Evolutionary conservation across 768 basidiomycete species (phyloP).

Genomic region (Tricholoma saponaceum): DNA sequence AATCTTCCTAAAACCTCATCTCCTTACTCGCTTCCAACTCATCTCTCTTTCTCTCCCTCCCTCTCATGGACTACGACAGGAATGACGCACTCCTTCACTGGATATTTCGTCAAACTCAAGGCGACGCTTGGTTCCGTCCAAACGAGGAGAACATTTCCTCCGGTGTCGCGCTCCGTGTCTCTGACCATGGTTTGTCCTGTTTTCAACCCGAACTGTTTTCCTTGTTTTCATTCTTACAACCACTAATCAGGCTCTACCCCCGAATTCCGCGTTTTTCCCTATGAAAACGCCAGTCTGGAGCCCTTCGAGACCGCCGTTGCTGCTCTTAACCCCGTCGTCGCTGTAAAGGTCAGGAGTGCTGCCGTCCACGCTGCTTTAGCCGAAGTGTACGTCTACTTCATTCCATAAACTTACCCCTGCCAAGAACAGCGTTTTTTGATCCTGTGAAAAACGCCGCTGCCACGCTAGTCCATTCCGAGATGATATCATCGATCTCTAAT

Average conservation of each 20-base stretch:
- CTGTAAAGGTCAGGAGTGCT: conserved; percentile 74
- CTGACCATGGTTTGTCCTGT: conserved; percentile 32
- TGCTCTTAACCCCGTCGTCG: conserved; percentile 75
- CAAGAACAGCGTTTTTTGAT: not conserved
- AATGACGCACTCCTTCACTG: conserved; percentile 79
- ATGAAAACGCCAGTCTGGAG: conserved; percentile 65
- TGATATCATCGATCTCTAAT: conserved; percentile 19
- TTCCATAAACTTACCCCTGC: conserved; percentile 21
- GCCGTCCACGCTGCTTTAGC: conserved; percentile 77
- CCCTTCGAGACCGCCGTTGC: conserved; percentile 75
- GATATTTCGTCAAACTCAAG: conserved; percentile 75
- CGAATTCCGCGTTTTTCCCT: conserved; percentile 78
- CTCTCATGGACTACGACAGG: conserved; percentile 66
- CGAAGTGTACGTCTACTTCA: conserved; percentile 47
- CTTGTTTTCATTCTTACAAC: not conserved
- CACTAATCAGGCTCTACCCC: conserved; percentile 21
- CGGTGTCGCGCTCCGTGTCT: conserved; percentile 60
- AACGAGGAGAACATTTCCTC: conserved; percentile 70
- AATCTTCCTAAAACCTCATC: not conserved
- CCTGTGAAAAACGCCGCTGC: not conserved
- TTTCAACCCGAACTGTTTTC: not conserved
- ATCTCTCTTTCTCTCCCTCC: not conserved
- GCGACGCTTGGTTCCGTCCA: conserved; percentile 81
- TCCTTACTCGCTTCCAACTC: too few relatives aligned
- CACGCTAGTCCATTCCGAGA: conserved; percentile 20